Percentiles rank a stretch among this genome's conserved stretches.
Evolutionary conservation across 2,329 filamentous ascomycete genomes (phyloP).

Genomic region (Herpotrichia juniperi): DNA sequence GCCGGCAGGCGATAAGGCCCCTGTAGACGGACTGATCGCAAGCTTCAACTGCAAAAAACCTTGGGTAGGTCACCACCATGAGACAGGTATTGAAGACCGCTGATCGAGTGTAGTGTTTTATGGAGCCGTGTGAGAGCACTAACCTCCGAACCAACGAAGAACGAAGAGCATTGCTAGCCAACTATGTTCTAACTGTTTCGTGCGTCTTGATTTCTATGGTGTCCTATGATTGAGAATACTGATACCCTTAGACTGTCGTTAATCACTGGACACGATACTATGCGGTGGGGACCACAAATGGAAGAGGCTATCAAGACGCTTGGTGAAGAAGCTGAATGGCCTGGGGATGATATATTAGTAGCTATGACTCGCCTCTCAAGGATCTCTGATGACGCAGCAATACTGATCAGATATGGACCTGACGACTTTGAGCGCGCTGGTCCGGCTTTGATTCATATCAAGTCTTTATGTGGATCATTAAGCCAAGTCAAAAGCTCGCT

Average conservation of each 20-base stretch:
- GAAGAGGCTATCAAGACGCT: conserved; percentile 62
- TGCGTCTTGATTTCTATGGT: conserved; percentile 27
- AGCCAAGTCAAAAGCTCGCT: conserved; percentile 14
- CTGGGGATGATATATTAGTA: conserved; percentile 58
- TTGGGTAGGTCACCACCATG: no score
- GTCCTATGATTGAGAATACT: not conserved
- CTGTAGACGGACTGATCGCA: conserved; percentile 1
- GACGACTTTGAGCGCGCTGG: conserved; percentile 12
- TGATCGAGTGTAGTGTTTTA: no score
- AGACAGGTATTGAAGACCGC: no score
- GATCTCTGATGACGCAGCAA: conserved; percentile 27
- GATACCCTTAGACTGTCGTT: not conserved
- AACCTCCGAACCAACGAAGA: conserved; percentile 55
- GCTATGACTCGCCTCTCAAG: conserved; percentile 44
- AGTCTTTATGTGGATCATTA: conserved; percentile 16
- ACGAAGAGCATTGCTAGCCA: conserved; percentile 55
- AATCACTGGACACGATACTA: conserved; percentile 46
- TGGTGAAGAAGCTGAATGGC: conserved; percentile 52
- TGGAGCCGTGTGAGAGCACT: not conserved
- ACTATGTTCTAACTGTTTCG: conserved; percentile 53
- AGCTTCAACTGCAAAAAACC: conserved; percentile 12
- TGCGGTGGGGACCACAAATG: conserved; percentile 65
- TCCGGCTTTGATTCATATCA: conserved; percentile 19
- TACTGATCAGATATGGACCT: conserved; percentile 26
- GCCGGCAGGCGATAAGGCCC: conserved; percentile 4